Percentiles rank a stretch among this genome's conserved stretches.
Evolutionary conservation across 1,284 basidiomycete genomes (phyloP).

Genomic region (Stereum hirsutum): DNA sequence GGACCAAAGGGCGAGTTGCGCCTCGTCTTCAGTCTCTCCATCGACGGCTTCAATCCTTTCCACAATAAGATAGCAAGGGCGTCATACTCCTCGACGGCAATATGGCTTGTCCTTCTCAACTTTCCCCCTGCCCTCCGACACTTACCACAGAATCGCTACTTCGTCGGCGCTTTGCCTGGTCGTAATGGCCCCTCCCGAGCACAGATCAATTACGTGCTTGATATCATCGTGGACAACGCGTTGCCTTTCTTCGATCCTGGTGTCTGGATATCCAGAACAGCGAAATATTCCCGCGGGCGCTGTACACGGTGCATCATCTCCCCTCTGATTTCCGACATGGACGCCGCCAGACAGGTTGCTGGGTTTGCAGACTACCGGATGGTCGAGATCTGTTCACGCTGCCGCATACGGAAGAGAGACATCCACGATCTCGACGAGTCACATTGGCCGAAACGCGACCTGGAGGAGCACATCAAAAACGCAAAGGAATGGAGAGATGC

Average conservation of each 20-base stretch:
- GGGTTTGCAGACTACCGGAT: slow-evolving; percentile 12
- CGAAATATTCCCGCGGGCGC: slow-evolving; percentile 11
- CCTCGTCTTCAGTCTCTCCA: slow-evolving; percentile 19
- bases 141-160: slow-evolving; percentile 17
- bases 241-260: slow-evolving; percentile 20
- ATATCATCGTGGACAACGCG: slow-evolving; percentile 13
- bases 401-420: slow-evolving; percentile 10
- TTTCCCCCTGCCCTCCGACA: slow-evolving; percentile 19
- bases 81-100: slow-evolving; percentile 20
- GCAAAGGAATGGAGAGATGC: slow-evolving; percentile 14
- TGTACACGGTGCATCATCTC: slow-evolving; percentile 14
- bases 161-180: slow-evolving; percentile 18
- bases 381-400: slow-evolving; percentile 14
- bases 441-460: background rate
- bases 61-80: slow-evolving; percentile 14
- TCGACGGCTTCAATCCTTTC: slow-evolving; percentile 31
- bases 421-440: slow-evolving; percentile 11
- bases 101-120: slow-evolving; percentile 23
- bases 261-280: slow-evolving; percentile 16
- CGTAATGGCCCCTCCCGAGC: slow-evolving; percentile 9
- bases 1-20: slow-evolving; percentile 1
- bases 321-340: slow-evolving; percentile 20
- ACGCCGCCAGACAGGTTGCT: slow-evolving; percentile 15
- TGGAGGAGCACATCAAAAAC: slow-evolving; percentile 7
- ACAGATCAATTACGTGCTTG: slow-evolving; percentile 6